Evolutionary conservation across 495 filamentous ascomycete species (phyloP).

Genomic region (Aspergillus egyptiacus): DNA sequence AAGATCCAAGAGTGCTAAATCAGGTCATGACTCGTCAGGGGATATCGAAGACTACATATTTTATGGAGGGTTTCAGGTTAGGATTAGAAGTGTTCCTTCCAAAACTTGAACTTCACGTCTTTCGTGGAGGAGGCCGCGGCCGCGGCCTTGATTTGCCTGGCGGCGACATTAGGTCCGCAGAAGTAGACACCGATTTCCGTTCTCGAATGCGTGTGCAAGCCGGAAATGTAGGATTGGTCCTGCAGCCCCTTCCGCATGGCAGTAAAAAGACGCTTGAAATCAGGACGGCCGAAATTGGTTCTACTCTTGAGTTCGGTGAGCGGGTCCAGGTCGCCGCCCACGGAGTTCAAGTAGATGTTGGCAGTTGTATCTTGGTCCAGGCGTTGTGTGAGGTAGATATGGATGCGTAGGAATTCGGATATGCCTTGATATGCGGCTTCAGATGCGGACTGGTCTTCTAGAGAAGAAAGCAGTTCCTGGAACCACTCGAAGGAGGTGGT

Average conservation of each 20-base stretch:
- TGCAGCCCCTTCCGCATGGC: constrained; percentile 85
- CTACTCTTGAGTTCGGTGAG: constrained; percentile 82
- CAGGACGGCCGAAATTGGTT: constrained; percentile 93
- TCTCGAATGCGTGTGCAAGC: constrained; percentile 59
- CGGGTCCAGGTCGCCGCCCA: constrained; percentile 80
- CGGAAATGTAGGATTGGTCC: constrained; percentile 76
- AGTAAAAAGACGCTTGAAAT: constrained; percentile 75
- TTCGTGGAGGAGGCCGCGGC: constrained; percentile 60
- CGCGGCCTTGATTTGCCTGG: constrained; percentile 78
- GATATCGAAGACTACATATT: constrained; percentile 2
- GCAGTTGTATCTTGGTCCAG: constrained; percentile 87
- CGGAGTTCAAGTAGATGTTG: constrained; percentile 94
- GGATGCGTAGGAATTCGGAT: constrained; percentile 91
- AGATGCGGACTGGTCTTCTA: constrained; percentile 78
- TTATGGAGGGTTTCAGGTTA: too few relatives aligned
- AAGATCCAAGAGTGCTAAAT: constrained; percentile 6
- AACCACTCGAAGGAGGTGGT: constrained; percentile 98
- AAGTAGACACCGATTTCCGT: constrained; percentile 97
- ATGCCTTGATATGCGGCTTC: constrained; percentile 60
- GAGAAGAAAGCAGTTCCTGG: constrained; percentile 82
- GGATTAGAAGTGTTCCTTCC: constrained; percentile 92
- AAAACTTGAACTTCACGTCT: constrained; percentile 93
- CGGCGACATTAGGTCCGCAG: constrained; percentile 78
- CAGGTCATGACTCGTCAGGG: constrained; percentile 15
- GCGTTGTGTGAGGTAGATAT: constrained; percentile 93